Evolutionary conservation across 2,329 filamentous ascomycete genomes (phyloP), one percentile per base, ranked within the genome.

Genomic region (Exophiala mesophila): DNA sequence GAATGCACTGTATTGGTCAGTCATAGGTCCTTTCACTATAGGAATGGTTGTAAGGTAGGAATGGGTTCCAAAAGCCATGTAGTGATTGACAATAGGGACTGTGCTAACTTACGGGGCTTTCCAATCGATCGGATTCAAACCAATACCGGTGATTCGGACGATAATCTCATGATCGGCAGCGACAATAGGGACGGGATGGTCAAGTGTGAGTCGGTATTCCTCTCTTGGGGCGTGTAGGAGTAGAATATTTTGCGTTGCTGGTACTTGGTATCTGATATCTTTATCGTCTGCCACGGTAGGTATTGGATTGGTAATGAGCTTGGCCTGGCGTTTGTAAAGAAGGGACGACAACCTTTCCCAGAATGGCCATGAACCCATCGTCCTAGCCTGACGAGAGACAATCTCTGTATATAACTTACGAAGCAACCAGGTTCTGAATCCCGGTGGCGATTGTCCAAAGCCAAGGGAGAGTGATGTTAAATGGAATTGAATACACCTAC

Each of bases 71-170:
- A n/a, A n/a, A n/a, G n/a, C n/a, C n/a, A n/a, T n/a, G n/a, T n/a
- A n/a, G n/a, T n/a, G n/a, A n/a, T n/a, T n/a, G n/a, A n/a, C n/a
- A n/a, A n/a, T n/a, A n/a, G n/a, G n/a, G n/a, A n/a, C n/a, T n/a
- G n/a, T n/a, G n/a, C n/a, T 30, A 36, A n/a, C 43, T 40, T 45
- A 46, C 44, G 48, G 48, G 36, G 48, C 48, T 66, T 85, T 85
- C 79, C 79, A 85, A 59, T 86, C 85, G 41, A 88, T 83, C 0
- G 85, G 85, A 55, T 88, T 88, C 26, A 88, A 64, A 0, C 84
- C 83, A 53, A 86, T 80, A 9, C 39, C 40, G 20, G 31, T 33
- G 19, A 42, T 50, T 12, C 41, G 40, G 21, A 54, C 51, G 2
- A 54, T 40, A 15, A 54, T 17, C 41, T 53, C 50, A 32, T 32